Percentiles rank a stretch among this genome's conserved stretches.
Evolutionary conservation across 2,329 filamentous ascomycete genomes (phyloP).

Genomic region (Fusarium multiceps): DNA sequence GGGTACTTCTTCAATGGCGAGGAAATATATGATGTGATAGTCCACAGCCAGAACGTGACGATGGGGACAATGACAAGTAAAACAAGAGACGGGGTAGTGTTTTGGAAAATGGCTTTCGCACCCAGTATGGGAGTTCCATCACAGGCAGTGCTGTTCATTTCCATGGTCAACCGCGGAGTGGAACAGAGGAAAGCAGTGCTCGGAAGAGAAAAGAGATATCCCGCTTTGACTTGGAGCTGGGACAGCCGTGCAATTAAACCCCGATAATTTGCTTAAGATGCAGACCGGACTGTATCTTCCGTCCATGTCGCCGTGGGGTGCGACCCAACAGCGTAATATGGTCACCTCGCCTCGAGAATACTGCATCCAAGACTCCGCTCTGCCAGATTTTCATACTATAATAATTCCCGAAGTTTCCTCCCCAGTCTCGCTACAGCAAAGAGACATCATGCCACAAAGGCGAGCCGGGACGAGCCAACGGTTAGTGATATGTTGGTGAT

Average conservation of each 20-base stretch:
- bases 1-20: conserved; percentile 49
- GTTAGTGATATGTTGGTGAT: not conserved
- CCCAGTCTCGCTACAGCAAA: not conserved
- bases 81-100: not conserved
- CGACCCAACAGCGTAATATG: not conserved
- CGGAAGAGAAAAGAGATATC: not conserved
- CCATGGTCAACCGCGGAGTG: not conserved
- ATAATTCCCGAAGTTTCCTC: too few relatives aligned
- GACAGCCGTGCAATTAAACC: not conserved
- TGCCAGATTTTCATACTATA: too few relatives aligned
- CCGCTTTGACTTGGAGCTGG: not conserved
- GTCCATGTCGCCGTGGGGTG: not conserved
- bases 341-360: not conserved
- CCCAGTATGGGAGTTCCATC: too few relatives aligned
- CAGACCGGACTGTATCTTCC: too few relatives aligned
- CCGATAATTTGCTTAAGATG: not conserved
- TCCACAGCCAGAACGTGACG: conserved; percentile 20
- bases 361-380: not conserved
- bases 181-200: not conserved
- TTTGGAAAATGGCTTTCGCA: not conserved
- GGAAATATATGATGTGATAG: conserved; percentile 13
- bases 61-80: conserved; percentile 14
- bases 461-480: not conserved
- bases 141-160: not conserved
- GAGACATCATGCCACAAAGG: not conserved